phyloP scores from a whole-genome alignment of 768 basidiomycete species.

The Suillus cothurnatus region DNA sequence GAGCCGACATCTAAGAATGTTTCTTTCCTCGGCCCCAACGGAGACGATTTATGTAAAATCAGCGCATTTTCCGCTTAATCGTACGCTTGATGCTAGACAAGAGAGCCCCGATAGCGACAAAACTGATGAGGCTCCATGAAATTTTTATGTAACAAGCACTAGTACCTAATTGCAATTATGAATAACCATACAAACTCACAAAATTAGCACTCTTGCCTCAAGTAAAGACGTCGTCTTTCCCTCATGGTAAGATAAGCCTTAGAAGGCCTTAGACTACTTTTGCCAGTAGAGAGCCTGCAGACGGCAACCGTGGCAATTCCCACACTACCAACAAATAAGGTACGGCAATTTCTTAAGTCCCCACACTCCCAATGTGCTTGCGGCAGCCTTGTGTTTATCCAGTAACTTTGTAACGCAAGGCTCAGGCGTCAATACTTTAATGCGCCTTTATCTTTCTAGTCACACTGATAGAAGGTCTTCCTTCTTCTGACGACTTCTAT shows the following conservation, averaged over 20 bases:
- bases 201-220: conserved; percentile 2
- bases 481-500: conserved; percentile 5
- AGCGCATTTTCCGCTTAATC: neutral
- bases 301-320: neutral
- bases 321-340: conserved; percentile 1
- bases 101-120: neutral
- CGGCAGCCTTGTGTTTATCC: conserved; percentile 8
- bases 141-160: neutral
- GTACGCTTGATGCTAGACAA: neutral
- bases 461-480: conserved; percentile 5
- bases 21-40: neutral
- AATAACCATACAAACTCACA: no score
- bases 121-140: neutral
- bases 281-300: neutral
- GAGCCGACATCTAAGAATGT: neutral
- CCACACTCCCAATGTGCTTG: neutral
- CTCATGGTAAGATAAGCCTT: conserved; percentile 3
- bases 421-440: conserved; percentile 5
- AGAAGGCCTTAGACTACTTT: neutral
- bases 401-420: conserved; percentile 6
- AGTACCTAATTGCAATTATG: neutral
- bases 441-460: conserved; percentile 2
- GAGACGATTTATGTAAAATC: neutral
- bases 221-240: neutral
- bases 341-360: neutral